A percentile compares a stretch with the other conserved stretches of the same genome.
These are phyloP conservation scores for Radiomyces spectabilis DNA, from an alignment of 192 early-diverging fungal species.

Conservation along the genomic window DNA sequence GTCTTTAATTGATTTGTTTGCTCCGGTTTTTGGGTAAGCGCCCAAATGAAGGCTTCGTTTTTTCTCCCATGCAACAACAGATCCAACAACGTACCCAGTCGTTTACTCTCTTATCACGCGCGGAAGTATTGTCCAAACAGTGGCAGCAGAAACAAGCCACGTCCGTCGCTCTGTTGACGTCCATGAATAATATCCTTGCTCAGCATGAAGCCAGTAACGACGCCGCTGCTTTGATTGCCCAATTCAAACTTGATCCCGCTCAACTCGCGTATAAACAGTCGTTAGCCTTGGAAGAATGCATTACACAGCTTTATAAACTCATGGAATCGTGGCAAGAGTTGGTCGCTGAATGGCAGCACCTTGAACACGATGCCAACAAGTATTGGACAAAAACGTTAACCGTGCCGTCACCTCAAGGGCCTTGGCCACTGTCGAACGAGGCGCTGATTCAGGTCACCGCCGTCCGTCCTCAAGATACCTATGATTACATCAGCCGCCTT, in stretches of 20 bases:
- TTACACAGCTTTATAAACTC: neutral
- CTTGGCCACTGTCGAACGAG: conserved; percentile 7
- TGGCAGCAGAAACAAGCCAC: neutral
- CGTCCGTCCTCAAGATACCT: conserved; percentile 1
- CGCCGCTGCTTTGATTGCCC: neutral
- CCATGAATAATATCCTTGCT: neutral
- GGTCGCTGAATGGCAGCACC: neutral
- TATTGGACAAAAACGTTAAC: neutral
- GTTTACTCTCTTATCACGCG: neutral
- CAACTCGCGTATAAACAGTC: neutral
- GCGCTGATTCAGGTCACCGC: conserved; percentile 12
- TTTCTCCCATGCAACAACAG: neutral
- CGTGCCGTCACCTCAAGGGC: neutral
- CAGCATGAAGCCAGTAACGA: neutral
- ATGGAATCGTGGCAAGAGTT: neutral
- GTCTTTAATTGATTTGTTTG: neutral
- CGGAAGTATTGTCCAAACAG: neutral
- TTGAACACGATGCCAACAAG: neutral
- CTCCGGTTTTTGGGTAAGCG: neutral
- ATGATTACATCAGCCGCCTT: conserved; percentile 4
- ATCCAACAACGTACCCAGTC: neutral
- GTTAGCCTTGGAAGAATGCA: neutral
- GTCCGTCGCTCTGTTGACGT: neutral
- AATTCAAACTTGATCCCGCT: neutral
- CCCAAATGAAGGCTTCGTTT: too few species aligned